Conservation (phyloP, 495 filamentous ascomycete species). For the Pyrenopolyporus hunteri region DNA sequence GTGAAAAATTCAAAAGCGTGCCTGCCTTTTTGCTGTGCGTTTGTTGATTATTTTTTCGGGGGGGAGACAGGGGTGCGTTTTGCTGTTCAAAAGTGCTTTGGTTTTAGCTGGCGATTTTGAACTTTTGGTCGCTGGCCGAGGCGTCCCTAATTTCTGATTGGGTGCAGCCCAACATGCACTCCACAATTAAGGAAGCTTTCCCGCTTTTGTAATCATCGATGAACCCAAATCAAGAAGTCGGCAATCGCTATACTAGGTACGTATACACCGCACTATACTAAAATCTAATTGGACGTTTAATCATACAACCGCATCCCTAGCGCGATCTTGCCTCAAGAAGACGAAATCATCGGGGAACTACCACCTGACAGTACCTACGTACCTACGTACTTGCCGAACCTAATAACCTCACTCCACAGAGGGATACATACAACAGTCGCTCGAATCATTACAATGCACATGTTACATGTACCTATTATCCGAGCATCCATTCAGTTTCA, state of each 20-base stretch:
- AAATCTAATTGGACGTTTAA: conserved; percentile 10
- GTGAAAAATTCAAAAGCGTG: conserved; percentile 19
- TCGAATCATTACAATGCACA: background rate
- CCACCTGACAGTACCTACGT: no score
- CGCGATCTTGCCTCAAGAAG: no score
- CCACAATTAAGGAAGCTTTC: conserved; percentile 11
- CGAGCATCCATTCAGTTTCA: background rate
- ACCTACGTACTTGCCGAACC: no score
- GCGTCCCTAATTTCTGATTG: conserved; percentile 41
- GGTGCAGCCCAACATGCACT: conserved; percentile 22
- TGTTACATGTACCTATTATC: background rate
- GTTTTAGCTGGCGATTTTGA: conserved; percentile 42
- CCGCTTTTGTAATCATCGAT: conserved; percentile 19
- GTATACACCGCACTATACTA: background rate
- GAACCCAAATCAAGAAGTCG: conserved; percentile 15
- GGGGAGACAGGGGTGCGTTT: conserved; percentile 46
- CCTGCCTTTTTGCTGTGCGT: conserved; percentile 21
- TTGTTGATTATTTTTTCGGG: conserved; percentile 41
- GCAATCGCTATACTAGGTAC: conserved; percentile 1
- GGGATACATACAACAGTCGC: background rate
- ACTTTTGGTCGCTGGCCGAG: conserved; percentile 7
- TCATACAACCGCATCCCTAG: background rate
- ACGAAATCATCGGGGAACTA: no score
- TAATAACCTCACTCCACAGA: background rate
- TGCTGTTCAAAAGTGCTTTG: conserved; percentile 30